Evolutionary conservation across 1,284 basidiomycete species (phyloP).

Genomic region (Sporisorium graminicola): DNA sequence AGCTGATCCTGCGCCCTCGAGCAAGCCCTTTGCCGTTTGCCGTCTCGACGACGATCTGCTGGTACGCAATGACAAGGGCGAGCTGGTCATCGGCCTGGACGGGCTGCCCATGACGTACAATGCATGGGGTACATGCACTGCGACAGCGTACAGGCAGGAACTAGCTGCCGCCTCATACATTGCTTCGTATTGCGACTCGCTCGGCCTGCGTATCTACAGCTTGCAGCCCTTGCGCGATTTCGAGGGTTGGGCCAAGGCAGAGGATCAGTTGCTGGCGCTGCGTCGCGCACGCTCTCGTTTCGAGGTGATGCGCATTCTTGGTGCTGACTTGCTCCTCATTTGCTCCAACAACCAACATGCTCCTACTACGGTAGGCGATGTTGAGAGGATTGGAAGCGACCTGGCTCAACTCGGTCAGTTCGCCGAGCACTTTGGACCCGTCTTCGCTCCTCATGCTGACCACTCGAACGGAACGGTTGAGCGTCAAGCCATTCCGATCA

Average conservation of each 20-base stretch:
- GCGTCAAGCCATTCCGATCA: conserved; percentile 32
- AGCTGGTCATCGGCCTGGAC: conserved; percentile 73
- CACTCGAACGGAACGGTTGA: conserved; percentile 18
- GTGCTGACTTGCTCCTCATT: conserved; percentile 58
- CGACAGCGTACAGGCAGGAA: conserved; percentile 38
- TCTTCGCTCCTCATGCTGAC: not conserved
- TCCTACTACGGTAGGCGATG: conserved; percentile 53
- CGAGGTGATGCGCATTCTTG: conserved; percentile 57
- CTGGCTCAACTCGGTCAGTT: conserved; percentile 50
- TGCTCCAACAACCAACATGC: conserved; percentile 63
- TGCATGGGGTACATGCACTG: conserved; percentile 47
- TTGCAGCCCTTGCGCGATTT: conserved; percentile 70
- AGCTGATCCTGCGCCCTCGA: not conserved
- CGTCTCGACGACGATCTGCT: conserved; percentile 63
- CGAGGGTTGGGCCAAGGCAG: conserved; percentile 61
- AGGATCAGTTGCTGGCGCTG: conserved; percentile 39
- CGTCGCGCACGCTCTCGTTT: conserved; percentile 47
- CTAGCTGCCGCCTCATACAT: conserved; percentile 64
- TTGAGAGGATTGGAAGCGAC: conserved; percentile 59
- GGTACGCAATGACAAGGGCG: conserved; percentile 73
- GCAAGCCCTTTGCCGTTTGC: conserved; percentile 10
- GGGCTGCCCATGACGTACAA: conserved; percentile 54
- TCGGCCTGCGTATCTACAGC: conserved; percentile 65
- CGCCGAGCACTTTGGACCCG: conserved; percentile 37
- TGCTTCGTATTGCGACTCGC: conserved; percentile 44